A percentile compares a stretch with the other conserved stretches of the same genome.
Evolutionary conservation across 768 basidiomycete genomes (phyloP).

Genomic region (Arthromyces matolae): DNA sequence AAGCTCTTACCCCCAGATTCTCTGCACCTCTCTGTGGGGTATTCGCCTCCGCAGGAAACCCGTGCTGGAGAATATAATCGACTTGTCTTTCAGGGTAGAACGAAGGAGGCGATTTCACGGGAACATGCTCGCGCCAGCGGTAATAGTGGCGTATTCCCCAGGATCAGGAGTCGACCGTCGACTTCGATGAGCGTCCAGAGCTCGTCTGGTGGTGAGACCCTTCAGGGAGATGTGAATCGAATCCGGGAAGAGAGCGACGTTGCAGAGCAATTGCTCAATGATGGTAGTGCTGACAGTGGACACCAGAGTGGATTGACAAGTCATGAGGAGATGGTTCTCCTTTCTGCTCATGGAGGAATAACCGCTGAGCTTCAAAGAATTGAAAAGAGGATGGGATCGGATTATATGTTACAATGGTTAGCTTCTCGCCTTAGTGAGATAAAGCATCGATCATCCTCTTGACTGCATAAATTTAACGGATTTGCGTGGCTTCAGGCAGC

Average conservation of each 20-base stretch:
- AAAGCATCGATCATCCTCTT: not conserved
- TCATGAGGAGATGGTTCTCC: constrained; percentile 18
- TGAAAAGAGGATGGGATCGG: constrained; percentile 23
- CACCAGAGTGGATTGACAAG: not conserved
- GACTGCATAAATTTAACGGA: not conserved
- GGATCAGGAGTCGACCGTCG: not conserved
- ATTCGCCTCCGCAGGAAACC: constrained; percentile 24
- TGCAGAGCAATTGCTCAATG: not conserved
- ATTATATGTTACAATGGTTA: constrained; percentile 24
- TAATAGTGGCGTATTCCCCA: constrained; percentile 12
- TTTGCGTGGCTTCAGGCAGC: too few species aligned
- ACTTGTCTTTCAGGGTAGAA: constrained; percentile 31
- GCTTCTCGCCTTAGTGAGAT: constrained; percentile 12
- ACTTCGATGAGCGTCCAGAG: constrained; percentile 1
- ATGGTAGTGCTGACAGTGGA: not conserved
- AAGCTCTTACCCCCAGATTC: constrained; percentile 15
- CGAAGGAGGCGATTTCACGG: constrained; percentile 31
- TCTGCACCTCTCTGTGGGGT: constrained; percentile 21
- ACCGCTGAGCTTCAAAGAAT: constrained; percentile 22
- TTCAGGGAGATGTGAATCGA: not conserved
- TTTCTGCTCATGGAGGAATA: constrained; percentile 19
- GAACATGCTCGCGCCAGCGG: constrained; percentile 32
- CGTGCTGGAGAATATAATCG: constrained; percentile 31
- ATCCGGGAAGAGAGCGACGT: constrained; percentile 1
- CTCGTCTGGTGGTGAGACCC: not conserved